Conservation (phyloP, 1,139 yeast genomes). For the Geotrichum europaeum region DNA sequence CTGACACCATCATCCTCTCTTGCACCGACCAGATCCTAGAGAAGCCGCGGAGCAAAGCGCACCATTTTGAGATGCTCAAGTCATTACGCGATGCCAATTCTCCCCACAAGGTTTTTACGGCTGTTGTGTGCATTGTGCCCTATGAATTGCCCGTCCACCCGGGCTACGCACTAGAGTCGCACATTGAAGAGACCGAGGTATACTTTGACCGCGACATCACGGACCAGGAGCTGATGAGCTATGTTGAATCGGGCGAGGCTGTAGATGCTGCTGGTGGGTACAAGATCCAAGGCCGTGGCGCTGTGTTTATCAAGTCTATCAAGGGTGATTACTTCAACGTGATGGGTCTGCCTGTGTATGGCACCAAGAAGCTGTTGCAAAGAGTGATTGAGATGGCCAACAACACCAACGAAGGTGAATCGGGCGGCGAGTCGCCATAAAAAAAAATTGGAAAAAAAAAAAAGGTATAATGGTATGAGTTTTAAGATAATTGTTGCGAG, state of each 20-base stretch:
- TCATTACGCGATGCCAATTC: slow-evolving; percentile 40
- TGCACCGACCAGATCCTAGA: slow-evolving; percentile 55
- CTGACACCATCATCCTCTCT: slow-evolving; percentile 80
- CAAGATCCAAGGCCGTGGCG: slow-evolving; percentile 74
- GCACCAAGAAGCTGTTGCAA: slow-evolving; percentile 44
- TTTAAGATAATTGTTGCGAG: too few species aligned
- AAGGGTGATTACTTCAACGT: slow-evolving; percentile 81
- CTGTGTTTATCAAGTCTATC: slow-evolving; percentile 51
- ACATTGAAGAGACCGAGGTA: slow-evolving; percentile 44
- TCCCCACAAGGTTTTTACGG: slow-evolving; percentile 59
- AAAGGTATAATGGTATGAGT: not conserved
- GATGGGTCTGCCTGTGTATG: slow-evolving; percentile 78
- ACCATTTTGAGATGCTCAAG: slow-evolving; percentile 47
- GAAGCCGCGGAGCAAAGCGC: slow-evolving; percentile 56
- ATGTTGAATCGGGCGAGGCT: slow-evolving; percentile 71
- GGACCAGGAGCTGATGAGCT: slow-evolving; percentile 50
- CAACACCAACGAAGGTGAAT: slow-evolving; percentile 18
- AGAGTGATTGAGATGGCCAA: slow-evolving; percentile 30
- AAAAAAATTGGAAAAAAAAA: not conserved
- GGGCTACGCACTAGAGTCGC: slow-evolving; percentile 37
- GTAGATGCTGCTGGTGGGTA: slow-evolving; percentile 87
- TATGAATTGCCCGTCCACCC: slow-evolving; percentile 37
- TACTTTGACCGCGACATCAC: slow-evolving; percentile 44
- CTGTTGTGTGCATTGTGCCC: slow-evolving; percentile 51
- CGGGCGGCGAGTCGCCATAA: slow-evolving; percentile 17